Evolutionary conservation across 306 rosid genomes (phyloP), one percentile per base, ranked within the genome.

Genomic region (Fragaria ananassa): DNA sequence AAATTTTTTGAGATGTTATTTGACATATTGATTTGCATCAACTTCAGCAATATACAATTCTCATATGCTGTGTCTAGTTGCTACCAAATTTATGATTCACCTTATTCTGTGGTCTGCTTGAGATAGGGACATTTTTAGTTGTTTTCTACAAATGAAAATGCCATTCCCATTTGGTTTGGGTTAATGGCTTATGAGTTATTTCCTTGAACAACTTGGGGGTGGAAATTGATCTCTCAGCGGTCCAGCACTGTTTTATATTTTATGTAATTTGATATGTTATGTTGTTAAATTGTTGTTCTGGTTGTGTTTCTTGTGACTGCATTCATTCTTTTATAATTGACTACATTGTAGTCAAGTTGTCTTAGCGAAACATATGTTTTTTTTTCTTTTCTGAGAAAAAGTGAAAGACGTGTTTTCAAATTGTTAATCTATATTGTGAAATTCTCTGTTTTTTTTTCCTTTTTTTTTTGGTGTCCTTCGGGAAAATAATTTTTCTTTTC

Each of bases 171-270:
- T 41, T 41, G 54, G 76, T 41, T 58, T 23, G 56, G 19, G 39
- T 57, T 23, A 2, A 2, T 23, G 56, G 12, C 27, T 57, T 14
- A 1, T 41, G 44, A 9, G 18, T 58, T 42, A 42, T 58, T 57
- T 73, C 56, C 4, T 50, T 71, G 57, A 63, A 72, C 45, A 63
- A 72, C 45, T 37, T 25, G 66, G 68, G 68, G 77, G 18, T 51
- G 25, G 67, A 42, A 37, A 47, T 14, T 34, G 53, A 42, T 66
- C 29, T 61, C 31, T 15, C 10, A n/a, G 27, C 11, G 15, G 44
- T 58, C 27, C 41, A 34, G 68, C 44, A 4, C 23, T 63, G 68
- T 23, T 18, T 51, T 51, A 51, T 18, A 18, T 29, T 31, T 62
- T 31, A 60, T 31, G 44, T 60, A 27, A 27, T 60, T 13, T 60